Percentiles rank a stretch among this genome's conserved stretches.
Evolutionary conservation across 257 asterid genomes (phyloP).

Genomic region (Nicotiana benthamiana): DNA sequence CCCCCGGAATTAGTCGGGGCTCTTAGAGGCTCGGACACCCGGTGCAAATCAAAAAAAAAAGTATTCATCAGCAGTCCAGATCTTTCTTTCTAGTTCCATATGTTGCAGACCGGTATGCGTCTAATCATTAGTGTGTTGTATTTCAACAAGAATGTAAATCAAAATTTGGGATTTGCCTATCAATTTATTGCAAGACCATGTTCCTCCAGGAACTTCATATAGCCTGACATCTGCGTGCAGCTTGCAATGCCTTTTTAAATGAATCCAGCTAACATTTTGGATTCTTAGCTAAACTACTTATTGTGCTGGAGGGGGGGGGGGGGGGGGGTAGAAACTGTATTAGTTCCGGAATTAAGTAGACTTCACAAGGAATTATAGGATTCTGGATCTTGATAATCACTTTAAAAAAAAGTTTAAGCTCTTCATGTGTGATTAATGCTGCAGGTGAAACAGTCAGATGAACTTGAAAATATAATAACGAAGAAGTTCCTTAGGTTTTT

Average conservation of each 20-base stretch:
- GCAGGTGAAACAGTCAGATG: conserved; percentile 97
- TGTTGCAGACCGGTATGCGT: not conserved
- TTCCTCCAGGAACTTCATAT: not conserved
- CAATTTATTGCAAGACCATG: not conserved
- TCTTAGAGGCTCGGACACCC: too few species aligned
- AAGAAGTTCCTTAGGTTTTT: conserved; percentile 93
- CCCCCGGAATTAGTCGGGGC: too few species aligned
- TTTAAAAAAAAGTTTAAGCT: not conserved
- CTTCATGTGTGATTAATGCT: conserved; percentile 8
- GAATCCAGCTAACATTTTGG: not conserved
- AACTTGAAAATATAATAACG: conserved; percentile 92
- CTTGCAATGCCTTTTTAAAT: not conserved
- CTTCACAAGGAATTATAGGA: not conserved
- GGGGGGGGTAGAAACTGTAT: not conserved
- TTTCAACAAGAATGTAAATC: not conserved
- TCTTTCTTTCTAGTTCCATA: not conserved
- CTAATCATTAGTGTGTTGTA: not conserved
- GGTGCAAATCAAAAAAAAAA: too few species aligned
- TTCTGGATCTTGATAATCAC: not conserved
- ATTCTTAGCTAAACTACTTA: not conserved
- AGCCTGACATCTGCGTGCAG: not conserved
- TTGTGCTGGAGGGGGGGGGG: not conserved
- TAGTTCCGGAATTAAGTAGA: not conserved
- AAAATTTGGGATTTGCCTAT: not conserved
- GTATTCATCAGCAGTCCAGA: not conserved